These are phyloP conservation scores for Rutstroemia sp. DNA, from an alignment of 2,329 filamentous ascomycete species.

Conservation along the genomic window DNA sequence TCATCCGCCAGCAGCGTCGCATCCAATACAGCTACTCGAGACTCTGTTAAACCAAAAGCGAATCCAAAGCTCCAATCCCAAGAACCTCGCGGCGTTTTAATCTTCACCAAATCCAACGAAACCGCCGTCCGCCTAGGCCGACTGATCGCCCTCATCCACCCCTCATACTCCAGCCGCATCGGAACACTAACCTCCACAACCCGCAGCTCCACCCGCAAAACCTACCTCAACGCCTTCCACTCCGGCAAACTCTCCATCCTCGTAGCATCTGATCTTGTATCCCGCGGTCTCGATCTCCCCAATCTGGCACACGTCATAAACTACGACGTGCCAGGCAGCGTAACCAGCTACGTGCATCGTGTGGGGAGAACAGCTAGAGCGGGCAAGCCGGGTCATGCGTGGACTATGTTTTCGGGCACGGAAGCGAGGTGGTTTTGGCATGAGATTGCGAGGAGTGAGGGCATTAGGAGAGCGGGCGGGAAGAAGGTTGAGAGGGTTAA, in stretches of 20 bases:
- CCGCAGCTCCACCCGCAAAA: constrained; percentile 61
- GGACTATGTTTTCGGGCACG: constrained; percentile 75
- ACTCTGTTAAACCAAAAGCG: neutral
- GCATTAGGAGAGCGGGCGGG: constrained; percentile 37
- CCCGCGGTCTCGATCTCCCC: constrained; percentile 78
- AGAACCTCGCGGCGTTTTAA: constrained; percentile 45
- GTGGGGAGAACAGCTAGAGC: constrained; percentile 87
- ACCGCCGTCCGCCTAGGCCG: constrained; percentile 79
- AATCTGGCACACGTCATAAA: constrained; percentile 81
- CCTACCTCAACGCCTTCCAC: constrained; percentile 60
- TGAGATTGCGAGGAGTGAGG: constrained; percentile 57
- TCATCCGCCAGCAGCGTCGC: neutral
- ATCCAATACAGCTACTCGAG: neutral
- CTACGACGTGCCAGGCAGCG: constrained; percentile 80
- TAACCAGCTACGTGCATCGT: constrained; percentile 82
- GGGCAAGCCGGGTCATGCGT: constrained; percentile 66
- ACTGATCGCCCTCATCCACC: constrained; percentile 62
- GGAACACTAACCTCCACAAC: constrained; percentile 72
- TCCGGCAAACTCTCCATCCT: constrained; percentile 61
- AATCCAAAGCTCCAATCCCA: constrained; percentile 15
- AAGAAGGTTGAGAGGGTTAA: constrained; percentile 39
- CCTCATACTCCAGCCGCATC: constrained; percentile 47
- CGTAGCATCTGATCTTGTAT: constrained; percentile 88
- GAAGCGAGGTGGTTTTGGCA: constrained; percentile 87
- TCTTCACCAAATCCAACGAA: constrained; percentile 91